phyloP scores from a whole-genome alignment of 2,329 filamentous ascomycete genomes.

The Phyllosticta capitalensis region DNA sequence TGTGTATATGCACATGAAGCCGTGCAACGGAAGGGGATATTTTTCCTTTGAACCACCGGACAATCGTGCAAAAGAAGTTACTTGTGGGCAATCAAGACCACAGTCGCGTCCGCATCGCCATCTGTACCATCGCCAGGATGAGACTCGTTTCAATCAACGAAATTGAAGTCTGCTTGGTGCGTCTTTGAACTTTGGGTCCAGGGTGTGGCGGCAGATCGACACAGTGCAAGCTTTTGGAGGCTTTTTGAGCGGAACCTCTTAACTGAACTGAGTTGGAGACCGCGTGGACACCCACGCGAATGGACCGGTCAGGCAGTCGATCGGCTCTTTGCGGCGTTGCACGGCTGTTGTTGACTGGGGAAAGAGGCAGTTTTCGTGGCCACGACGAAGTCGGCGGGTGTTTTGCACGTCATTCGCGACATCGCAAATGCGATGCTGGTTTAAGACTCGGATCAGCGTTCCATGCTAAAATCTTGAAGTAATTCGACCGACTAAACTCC shows the following conservation, averaged over 20 bases:
- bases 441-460: background rate
- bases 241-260: background rate
- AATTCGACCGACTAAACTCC: background rate
- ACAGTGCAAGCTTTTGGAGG: background rate
- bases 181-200: background rate
- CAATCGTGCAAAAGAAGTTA: background rate
- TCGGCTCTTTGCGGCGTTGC: background rate
- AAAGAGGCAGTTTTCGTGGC: background rate
- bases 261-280: background rate
- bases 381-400: background rate
- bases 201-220: background rate
- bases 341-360: background rate
- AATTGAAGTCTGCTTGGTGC: background rate
- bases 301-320: background rate
- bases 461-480: background rate
- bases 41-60: background rate
- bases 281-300: background rate
- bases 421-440: background rate
- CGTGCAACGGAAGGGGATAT: background rate
- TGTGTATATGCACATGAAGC: background rate
- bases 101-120: background rate
- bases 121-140: background rate
- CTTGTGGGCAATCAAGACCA: background rate
- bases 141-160: background rate
- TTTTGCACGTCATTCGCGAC: background rate